These are phyloP conservation scores for Pulveroboletus sp. DNA, from an alignment of 768 basidiomycete species.

Conservation along the genomic window DNA sequence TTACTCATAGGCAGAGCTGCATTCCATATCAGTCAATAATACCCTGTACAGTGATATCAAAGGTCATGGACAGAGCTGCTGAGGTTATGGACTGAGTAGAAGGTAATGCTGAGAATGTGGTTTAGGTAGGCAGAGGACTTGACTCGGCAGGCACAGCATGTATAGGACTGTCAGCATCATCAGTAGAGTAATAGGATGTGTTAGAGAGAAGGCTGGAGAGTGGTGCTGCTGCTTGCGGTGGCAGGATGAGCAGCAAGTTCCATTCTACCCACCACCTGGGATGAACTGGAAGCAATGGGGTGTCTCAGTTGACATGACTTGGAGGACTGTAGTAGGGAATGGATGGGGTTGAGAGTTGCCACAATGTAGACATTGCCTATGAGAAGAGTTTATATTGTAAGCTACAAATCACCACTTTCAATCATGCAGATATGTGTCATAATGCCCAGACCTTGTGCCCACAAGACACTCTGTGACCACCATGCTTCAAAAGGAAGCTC, in stretches of 20 bases:
- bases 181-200: no score
- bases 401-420: neutral
- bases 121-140: no score
- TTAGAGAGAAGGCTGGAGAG: neutral
- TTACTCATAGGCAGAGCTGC: neutral
- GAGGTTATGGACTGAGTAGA: no score
- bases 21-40: neutral
- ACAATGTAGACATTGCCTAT: neutral
- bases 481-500: neutral
- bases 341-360: neutral
- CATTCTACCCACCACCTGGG: neutral
- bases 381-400: slow-evolving; percentile 5
- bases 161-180: no score
- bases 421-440: slow-evolving; percentile 7
- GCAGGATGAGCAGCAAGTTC: neutral
- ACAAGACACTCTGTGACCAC: slow-evolving; percentile 3
- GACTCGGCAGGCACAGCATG: no score
- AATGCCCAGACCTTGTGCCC: slow-evolving; percentile 7
- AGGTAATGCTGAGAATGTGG: no score
- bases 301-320: neutral
- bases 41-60: neutral
- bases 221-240: slow-evolving; percentile 2
- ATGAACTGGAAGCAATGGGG: neutral
- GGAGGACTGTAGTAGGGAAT: neutral
- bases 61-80: no score